Evolutionary conservation across 2,329 filamentous ascomycete species (phyloP).

Genomic region (Aspergillus brasiliensis): DNA sequence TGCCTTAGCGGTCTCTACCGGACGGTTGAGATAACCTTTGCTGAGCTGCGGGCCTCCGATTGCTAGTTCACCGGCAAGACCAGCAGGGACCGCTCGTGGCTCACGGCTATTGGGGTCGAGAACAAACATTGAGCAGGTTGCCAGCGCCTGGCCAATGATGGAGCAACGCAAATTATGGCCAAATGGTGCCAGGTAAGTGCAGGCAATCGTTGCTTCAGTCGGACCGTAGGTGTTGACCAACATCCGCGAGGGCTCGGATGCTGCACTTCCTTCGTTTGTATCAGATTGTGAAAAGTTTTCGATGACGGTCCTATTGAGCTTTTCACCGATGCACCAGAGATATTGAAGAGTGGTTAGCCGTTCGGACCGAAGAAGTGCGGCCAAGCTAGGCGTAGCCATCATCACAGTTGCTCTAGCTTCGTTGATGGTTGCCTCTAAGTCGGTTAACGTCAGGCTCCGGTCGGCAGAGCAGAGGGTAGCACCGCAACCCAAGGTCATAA

Average conservation of each 20-base stretch:
- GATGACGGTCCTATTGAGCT: constrained; percentile 35
- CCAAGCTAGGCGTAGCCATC: constrained; percentile 44
- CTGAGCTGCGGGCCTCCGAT: constrained; percentile 41
- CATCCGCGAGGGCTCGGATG: constrained; percentile 11
- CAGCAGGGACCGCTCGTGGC: constrained; percentile 41
- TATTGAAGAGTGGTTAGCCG: constrained; percentile 28
- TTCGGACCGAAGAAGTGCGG: constrained; percentile 34
- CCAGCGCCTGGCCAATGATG: constrained; percentile 39
- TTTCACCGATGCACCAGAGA: constrained; percentile 41
- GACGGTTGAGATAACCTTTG: constrained; percentile 32
- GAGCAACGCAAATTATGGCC: constrained; percentile 31
- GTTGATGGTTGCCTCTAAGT: constrained; percentile 30
- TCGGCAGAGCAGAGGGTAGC: constrained; percentile 40
- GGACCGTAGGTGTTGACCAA: constrained; percentile 40
- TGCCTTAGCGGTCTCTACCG: constrained; percentile 26
- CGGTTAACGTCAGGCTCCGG: constrained; percentile 31
- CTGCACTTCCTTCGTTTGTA: neutral
- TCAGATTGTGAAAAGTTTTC: constrained; percentile 30
- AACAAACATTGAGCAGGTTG: constrained; percentile 39
- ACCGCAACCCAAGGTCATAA: constrained; percentile 33
- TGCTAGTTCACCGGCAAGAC: constrained; percentile 48
- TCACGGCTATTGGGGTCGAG: constrained; percentile 27
- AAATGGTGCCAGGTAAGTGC: constrained; percentile 27
- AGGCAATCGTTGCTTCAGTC: constrained; percentile 36
- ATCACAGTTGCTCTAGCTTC: constrained; percentile 39